Conservation (phyloP, 2,329 filamentous ascomycete genomes). For the Cladosporium velox region DNA sequence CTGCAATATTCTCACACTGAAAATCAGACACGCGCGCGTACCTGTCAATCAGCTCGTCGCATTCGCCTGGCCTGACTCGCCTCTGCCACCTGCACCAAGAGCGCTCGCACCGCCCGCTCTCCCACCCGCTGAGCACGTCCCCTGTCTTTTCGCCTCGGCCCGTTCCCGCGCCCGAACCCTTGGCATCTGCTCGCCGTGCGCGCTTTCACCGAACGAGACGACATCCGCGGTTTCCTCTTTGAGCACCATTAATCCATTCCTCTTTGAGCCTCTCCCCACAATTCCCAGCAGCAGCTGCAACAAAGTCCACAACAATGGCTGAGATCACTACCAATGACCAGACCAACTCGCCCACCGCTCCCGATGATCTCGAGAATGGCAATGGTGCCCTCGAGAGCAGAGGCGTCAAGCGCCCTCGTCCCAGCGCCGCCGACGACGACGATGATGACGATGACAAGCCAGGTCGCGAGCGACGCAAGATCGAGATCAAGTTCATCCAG, state of each 20-base stretch:
- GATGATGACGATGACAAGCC: constrained; percentile 98
- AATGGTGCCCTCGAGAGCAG: constrained; percentile 66
- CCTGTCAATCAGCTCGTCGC: background rate
- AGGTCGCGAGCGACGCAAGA: constrained; percentile 96
- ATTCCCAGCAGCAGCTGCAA: background rate
- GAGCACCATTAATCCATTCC: constrained; percentile 10
- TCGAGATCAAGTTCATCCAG: constrained; percentile 99
- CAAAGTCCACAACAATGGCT: constrained; percentile 42
- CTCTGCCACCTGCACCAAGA: background rate
- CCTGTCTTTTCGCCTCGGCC: background rate
- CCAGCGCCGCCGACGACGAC: constrained; percentile 70
- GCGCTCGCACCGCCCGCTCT: background rate
- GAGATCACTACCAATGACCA: constrained; percentile 55
- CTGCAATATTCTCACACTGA: background rate
- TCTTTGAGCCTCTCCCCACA: constrained; percentile 11
- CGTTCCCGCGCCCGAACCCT: background rate
- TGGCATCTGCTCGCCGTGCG: constrained; percentile 2
- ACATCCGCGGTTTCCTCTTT: constrained; percentile 5
- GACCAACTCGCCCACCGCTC: constrained; percentile 52
- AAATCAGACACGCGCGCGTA: background rate
- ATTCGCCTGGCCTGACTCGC: background rate
- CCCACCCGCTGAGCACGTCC: background rate
- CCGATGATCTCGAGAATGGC: constrained; percentile 65
- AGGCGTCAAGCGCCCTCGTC: constrained; percentile 86
- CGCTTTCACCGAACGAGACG: constrained; percentile 9